Conservation (phyloP, 2,329 filamentous ascomycete species). For the Phoma sp. region DNA sequence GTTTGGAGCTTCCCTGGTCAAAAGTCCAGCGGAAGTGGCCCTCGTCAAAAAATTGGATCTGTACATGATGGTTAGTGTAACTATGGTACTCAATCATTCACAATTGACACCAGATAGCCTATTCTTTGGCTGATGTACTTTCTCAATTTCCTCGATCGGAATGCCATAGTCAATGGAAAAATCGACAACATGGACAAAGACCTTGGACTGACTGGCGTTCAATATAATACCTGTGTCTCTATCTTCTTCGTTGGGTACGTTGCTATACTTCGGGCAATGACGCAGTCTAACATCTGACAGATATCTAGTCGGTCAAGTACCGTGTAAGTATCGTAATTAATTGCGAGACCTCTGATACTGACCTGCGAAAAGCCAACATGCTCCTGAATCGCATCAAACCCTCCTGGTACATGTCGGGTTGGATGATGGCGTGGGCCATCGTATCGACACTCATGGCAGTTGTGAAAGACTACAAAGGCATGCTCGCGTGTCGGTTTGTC, state of each 20-base stretch:
- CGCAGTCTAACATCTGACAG: constrained; percentile 30
- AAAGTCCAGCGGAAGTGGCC: constrained; percentile 29
- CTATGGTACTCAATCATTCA: background rate
- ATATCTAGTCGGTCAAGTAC: constrained; percentile 42
- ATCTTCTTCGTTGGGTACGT: constrained; percentile 62
- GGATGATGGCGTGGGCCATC: constrained; percentile 44
- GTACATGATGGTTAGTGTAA: constrained; percentile 28
- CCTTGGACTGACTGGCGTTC: constrained; percentile 56
- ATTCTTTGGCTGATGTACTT: constrained; percentile 28
- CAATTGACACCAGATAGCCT: constrained; percentile 1
- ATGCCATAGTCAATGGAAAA: constrained; percentile 69
- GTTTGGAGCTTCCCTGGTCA: constrained; percentile 29
- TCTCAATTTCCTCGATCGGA: constrained; percentile 60
- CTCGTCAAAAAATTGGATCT: constrained; percentile 34
- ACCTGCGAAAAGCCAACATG: constrained; percentile 42
- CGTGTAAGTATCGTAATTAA: constrained; percentile 23
- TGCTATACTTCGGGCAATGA: background rate
- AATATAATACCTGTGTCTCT: constrained; percentile 67
- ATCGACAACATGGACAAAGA: constrained; percentile 66
- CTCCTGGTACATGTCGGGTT: constrained; percentile 38
- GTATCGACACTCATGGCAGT: constrained; percentile 39
- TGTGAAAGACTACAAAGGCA: constrained; percentile 39
- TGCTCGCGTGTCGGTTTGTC: constrained; percentile 34
- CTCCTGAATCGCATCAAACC: constrained; percentile 45
- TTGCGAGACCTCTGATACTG: background rate